phyloP scores from a whole-genome alignment of 306 rosid species.

The Pachyrhizus erosus region DNA sequence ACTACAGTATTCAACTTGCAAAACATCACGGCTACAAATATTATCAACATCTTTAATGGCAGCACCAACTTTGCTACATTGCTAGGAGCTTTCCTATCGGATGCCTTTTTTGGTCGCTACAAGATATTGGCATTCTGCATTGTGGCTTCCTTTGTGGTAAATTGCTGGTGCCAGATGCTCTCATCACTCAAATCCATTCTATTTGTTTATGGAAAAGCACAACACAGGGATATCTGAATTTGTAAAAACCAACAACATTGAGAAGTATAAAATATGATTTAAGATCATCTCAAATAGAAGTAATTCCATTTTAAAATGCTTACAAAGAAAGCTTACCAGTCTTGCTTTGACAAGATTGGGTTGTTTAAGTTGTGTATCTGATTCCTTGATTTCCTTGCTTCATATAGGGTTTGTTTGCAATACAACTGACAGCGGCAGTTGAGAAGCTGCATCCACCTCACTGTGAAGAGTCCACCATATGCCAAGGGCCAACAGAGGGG shows the following conservation, averaged over 20 bases:
- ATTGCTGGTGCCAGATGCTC: slow-evolving; percentile 1
- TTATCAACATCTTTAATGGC: slow-evolving; percentile 69
- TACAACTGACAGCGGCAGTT: slow-evolving; percentile 81
- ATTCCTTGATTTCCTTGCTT: slow-evolving; percentile 37
- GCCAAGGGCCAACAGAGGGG: slow-evolving; percentile 73
- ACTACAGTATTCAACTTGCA: slow-evolving; percentile 69
- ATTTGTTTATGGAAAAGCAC: slow-evolving; percentile 18
- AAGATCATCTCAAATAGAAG: slow-evolving; percentile 4
- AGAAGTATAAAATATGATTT: slow-evolving; percentile 22
- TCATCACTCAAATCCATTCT: slow-evolving; percentile 9
- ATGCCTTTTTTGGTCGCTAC: slow-evolving; percentile 72
- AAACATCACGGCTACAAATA: slow-evolving; percentile 68
- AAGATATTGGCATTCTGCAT: slow-evolving; percentile 69
- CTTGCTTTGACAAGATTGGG: not conserved
- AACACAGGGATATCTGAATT: slow-evolving; percentile 29
- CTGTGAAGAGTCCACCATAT: slow-evolving; percentile 51
- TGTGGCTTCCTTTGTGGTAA: slow-evolving; percentile 70
- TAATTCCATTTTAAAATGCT: slow-evolving; percentile 17
- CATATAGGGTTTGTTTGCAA: slow-evolving; percentile 71
- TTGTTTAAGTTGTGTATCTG: slow-evolving; percentile 25
- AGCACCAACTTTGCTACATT: slow-evolving; percentile 74
- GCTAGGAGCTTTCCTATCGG: slow-evolving; percentile 73
- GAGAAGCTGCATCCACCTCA: slow-evolving; percentile 74
- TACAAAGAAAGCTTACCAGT: slow-evolving; percentile 11
- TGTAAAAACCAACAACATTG: not conserved